These are phyloP conservation scores for Salix exigua DNA, from an alignment of 345 rosid species.

Conservation along the genomic window DNA sequence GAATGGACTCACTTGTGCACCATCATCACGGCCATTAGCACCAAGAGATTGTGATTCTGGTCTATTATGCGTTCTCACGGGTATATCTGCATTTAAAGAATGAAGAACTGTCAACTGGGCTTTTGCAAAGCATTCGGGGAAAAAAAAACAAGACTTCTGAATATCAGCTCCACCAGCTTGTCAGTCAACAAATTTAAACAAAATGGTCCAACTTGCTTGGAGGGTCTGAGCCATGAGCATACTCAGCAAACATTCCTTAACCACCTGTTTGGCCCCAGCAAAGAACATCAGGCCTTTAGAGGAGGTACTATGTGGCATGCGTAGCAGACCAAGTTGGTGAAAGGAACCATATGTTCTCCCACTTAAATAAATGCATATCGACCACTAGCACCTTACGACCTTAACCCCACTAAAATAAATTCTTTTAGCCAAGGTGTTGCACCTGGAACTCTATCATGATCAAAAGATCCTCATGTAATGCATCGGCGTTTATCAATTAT, in stretches of 20 bases:
- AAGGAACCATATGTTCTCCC: neutral
- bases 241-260: neutral
- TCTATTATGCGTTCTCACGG: conserved; percentile 21
- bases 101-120: neutral
- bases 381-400: neutral
- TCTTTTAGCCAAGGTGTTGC: neutral
- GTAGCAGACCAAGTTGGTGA: neutral
- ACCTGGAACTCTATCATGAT: neutral
- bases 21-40: conserved; percentile 43
- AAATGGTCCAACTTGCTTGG: neutral
- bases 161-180: neutral
- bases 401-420: neutral
- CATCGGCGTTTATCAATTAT: neutral
- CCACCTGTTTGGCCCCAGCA: neutral
- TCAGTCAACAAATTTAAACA: neutral
- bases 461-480: neutral
- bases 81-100: conserved; percentile 10
- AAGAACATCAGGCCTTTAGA: neutral
- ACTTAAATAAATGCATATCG: neutral
- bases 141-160: neutral
- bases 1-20: conserved; percentile 30
- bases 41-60: conserved; percentile 31
- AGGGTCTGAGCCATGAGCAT: neutral
- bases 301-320: neutral
- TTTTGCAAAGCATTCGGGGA: neutral